A percentile compares a stretch with the other conserved stretches of the same genome.
These are phyloP conservation scores for Colletotrichum orchidophilum DNA, from an alignment of 2,329 filamentous ascomycete genomes.

Conservation along the genomic window DNA sequence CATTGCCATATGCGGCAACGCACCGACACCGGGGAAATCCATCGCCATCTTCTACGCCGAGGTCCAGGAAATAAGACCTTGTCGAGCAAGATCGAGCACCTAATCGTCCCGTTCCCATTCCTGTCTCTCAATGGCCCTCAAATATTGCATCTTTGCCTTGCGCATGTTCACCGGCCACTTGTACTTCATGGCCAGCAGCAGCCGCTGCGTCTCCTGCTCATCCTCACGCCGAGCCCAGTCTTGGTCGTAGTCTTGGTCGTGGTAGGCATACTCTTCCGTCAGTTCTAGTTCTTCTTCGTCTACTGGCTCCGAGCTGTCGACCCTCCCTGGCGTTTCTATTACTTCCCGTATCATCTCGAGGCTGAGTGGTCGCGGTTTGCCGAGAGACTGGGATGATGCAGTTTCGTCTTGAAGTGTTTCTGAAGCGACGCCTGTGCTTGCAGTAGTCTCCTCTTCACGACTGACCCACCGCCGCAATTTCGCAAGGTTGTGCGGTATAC, in stretches of 20 bases:
- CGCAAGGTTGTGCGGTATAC: background rate
- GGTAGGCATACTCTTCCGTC: background rate
- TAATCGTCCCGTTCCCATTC: constrained; percentile 23
- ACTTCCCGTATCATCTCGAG: background rate
- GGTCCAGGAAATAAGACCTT: background rate
- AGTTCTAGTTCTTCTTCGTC: background rate
- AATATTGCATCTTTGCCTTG: constrained; percentile 3
- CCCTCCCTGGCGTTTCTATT: too few species aligned
- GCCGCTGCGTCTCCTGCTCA: background rate
- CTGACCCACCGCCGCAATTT: background rate
- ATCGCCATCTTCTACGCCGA: background rate
- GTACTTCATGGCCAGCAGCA: constrained; percentile 1
- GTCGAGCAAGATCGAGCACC: constrained; percentile 25
- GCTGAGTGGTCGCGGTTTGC: background rate
- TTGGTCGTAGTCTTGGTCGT: background rate
- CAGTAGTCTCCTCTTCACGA: background rate
- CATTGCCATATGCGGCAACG: background rate
- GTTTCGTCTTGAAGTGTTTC: background rate
- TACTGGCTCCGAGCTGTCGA: background rate
- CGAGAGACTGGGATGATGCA: background rate
- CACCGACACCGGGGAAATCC: too few species aligned
- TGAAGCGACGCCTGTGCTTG: background rate
- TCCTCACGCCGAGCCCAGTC: background rate
- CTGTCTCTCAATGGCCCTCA: constrained; percentile 12
- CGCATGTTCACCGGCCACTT: constrained; percentile 23